phyloP scores from a whole-genome alignment of 2,329 filamentous ascomycete genomes.

The Penicillium frequentans region DNA sequence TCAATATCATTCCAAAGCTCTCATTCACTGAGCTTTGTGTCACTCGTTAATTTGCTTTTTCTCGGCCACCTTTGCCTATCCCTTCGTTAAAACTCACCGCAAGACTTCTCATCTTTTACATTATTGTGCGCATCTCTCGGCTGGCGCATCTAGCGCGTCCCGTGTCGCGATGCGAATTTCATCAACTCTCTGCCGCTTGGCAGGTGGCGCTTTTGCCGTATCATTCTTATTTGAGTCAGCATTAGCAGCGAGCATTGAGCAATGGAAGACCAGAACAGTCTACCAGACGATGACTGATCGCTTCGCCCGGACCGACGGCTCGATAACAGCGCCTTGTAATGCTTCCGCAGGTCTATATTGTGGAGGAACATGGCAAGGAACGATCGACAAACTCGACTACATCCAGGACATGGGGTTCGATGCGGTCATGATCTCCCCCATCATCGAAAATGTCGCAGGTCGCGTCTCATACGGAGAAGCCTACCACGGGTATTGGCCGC shows the following conservation, averaged over 20 bases:
- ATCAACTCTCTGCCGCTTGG: not conserved
- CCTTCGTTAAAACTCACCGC: not conserved
- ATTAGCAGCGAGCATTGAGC: constrained; percentile 25
- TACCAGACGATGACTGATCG: constrained; percentile 51
- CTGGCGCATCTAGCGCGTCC: not conserved
- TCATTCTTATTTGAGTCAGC: constrained; percentile 8
- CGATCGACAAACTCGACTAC: constrained; percentile 52
- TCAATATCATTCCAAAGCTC: not conserved
- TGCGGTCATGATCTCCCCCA: constrained; percentile 47
- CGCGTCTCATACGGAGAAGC: constrained; percentile 44
- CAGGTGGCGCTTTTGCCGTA: not conserved
- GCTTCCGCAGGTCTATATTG: constrained; percentile 43
- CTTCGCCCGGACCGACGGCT: constrained; percentile 45
- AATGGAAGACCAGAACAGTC: constrained; percentile 45
- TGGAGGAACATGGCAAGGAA: constrained; percentile 53
- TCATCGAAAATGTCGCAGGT: constrained; percentile 41
- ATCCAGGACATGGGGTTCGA: constrained; percentile 53
- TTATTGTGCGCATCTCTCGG: not conserved
- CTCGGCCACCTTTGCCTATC: not conserved
- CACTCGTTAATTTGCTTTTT: not conserved
- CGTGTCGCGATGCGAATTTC: not conserved
- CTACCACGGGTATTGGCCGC: constrained; percentile 54
- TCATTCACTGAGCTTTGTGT: not conserved
- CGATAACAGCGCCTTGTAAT: constrained; percentile 33
- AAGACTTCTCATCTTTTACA: not conserved